Evolutionary conservation across 768 basidiomycete species (phyloP).

Genomic region (Strobilomyces confusus): DNA sequence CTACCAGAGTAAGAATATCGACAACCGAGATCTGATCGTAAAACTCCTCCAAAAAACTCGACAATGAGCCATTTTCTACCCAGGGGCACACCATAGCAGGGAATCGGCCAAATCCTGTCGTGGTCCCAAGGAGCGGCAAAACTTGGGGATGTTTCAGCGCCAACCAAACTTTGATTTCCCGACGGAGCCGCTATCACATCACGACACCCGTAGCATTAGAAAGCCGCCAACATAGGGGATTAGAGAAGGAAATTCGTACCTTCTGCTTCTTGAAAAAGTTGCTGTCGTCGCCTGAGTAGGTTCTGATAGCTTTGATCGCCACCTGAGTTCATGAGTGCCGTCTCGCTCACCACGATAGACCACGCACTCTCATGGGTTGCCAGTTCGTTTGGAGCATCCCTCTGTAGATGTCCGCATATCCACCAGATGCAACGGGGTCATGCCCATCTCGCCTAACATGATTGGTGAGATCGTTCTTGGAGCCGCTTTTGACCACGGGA

Average conservation of each 20-base stretch:
- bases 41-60: constrained; percentile 15
- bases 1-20: constrained; percentile 6
- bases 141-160: constrained; percentile 23
- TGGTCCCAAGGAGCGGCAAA: constrained; percentile 10
- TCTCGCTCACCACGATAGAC: too few species aligned
- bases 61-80: constrained; percentile 23
- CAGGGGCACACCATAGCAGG: constrained; percentile 31
- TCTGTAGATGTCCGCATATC: constrained; percentile 16
- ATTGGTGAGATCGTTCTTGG: constrained; percentile 6
- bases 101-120: constrained; percentile 25
- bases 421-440: constrained; percentile 14
- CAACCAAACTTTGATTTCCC: constrained; percentile 29
- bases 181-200: constrained; percentile 21
- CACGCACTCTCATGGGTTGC: constrained; percentile 2
- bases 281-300: constrained; percentile 9
- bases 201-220: background rate
- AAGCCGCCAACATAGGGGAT: background rate
- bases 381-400: constrained; percentile 8
- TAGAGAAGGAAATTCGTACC: background rate
- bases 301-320: constrained; percentile 17
- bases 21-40: constrained; percentile 6
- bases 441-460: constrained; percentile 6
- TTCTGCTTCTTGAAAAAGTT: constrained; percentile 11
- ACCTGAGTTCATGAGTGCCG: constrained; percentile 3
- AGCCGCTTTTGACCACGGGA: background rate